Evolutionary conservation across 129 eudicot genomes (phyloP), one percentile per base, ranked within the genome.

Genomic region (Helichrysum umbraculigerum): DNA sequence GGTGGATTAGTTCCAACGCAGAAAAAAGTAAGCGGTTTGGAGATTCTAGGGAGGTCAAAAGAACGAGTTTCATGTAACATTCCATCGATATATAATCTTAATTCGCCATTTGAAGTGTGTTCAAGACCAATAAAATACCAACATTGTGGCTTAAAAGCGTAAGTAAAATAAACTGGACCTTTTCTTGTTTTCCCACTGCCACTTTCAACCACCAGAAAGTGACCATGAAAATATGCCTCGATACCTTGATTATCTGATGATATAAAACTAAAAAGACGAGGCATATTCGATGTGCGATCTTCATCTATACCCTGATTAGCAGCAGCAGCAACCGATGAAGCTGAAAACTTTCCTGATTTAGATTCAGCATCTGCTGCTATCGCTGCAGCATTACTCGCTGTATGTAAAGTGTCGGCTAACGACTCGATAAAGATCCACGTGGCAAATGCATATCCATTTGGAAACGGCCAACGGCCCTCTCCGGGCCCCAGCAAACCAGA

Each of bases 181-280:
- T 87, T 86, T 90, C 64, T 58, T 74, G 92, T 97, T 82, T 86
- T 93, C 71, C 90, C 98, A 74, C 81, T 83, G 11, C 96, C 92
- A 80, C 88, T 79, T 83, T 88, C 98, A 72, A 93, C 89, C 21
- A 85, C 97, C 86, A 93, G 79, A 87, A 87, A 90, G 41, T 90
- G 97, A 58, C 92, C 97, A 74, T 88, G 97, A 80, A 93, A 93
- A 82, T 93, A 93, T 14, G 91, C 98, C 76, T 93, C 97, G 80
- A 95, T 86, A 41, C 97, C 96, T 73, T 87, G 97, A 81, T 95
- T 91, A 75, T 95, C 97, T 73, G 99, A 87, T 77, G 99, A 95
- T 69, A 95, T 70, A 78, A 95, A 95, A 77, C 97, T 89, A 81
- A 95, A 95, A 22, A 95, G 82, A 2, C 94, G 87, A 47, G 99